These are phyloP conservation scores for Juglanconis oblonga DNA, from an alignment of 2,329 filamentous ascomycete genomes.

Conservation along the genomic window DNA sequence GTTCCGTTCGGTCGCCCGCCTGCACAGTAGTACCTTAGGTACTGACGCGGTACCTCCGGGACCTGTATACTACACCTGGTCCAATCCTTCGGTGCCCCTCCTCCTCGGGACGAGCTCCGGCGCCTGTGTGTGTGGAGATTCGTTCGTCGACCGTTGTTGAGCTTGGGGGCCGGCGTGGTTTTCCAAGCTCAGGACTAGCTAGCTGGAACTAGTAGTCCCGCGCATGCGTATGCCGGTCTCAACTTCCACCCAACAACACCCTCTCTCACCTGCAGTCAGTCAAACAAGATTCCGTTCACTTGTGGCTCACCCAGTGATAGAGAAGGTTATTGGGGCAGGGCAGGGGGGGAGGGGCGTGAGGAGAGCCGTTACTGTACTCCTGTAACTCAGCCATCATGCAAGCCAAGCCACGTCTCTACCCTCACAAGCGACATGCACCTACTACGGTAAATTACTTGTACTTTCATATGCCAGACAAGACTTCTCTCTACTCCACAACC, in stretches of 20 bases:
- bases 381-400: neutral
- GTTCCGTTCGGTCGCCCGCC: neutral
- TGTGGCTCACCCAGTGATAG: no score
- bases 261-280: no score
- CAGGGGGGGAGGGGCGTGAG: no score
- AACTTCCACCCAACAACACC: no score
- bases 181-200: neutral
- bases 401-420: neutral
- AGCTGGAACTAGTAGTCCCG: neutral
- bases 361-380: neutral
- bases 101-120: neutral
- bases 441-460: no score
- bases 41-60: neutral
- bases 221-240: neutral
- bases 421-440: neutral
- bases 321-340: no score
- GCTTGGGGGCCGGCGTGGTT: neutral
- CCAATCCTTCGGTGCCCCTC: no score
- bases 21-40: neutral
- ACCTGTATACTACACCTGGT: no score
- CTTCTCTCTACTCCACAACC: neutral
- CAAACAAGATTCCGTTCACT: no score
- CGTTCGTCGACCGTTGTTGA: neutral
- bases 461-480: constrained; percentile 9
- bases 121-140: neutral